Evolutionary conservation across 2,329 filamentous ascomycete species (phyloP).

Genomic region (Alternaria sp.): DNA sequence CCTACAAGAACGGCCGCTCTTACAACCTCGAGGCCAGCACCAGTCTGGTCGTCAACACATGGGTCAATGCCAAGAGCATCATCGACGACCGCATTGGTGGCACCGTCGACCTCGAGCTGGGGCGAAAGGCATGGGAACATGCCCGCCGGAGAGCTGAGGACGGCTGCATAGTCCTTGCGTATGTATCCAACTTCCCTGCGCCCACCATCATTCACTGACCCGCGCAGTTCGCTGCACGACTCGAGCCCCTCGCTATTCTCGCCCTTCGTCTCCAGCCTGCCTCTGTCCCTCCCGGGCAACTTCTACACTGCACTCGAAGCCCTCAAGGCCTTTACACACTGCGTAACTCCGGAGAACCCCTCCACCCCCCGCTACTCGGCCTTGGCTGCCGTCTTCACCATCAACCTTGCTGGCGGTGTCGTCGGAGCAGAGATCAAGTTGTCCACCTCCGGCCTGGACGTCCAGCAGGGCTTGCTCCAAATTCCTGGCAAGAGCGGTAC

Average conservation of each 20-base stretch:
- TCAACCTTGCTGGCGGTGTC: conserved; percentile 81
- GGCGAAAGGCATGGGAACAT: conserved; percentile 91
- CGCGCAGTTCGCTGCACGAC: conserved; percentile 78
- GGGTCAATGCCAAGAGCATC: conserved; percentile 79
- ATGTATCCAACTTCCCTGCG: conserved; percentile 44
- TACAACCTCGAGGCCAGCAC: conserved; percentile 88
- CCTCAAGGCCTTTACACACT: conserved; percentile 83
- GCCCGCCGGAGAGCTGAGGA: conserved; percentile 93
- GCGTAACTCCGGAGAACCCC: conserved; percentile 89
- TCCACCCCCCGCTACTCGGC: conserved; percentile 80
- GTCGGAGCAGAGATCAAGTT: conserved; percentile 77
- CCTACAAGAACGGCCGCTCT: conserved; percentile 81
- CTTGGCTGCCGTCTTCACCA: conserved; percentile 78
- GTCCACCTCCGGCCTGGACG: conserved; percentile 88
- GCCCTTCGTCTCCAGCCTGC: conserved; percentile 81
- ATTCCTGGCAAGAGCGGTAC: conserved; percentile 81
- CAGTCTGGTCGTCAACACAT: conserved; percentile 93
- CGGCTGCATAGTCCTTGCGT: conserved; percentile 90
- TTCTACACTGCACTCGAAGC: conserved; percentile 81
- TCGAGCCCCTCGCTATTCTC: conserved; percentile 84
- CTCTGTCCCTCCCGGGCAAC: conserved; percentile 75
- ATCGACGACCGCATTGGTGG: conserved; percentile 75
- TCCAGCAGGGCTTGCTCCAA: conserved; percentile 76
- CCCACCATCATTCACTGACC: conserved; percentile 14
- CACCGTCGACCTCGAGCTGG: conserved; percentile 80